Evolutionary conservation across 768 basidiomycete genomes (phyloP).

Genomic region (Macrolepiota fuliginosa): DNA sequence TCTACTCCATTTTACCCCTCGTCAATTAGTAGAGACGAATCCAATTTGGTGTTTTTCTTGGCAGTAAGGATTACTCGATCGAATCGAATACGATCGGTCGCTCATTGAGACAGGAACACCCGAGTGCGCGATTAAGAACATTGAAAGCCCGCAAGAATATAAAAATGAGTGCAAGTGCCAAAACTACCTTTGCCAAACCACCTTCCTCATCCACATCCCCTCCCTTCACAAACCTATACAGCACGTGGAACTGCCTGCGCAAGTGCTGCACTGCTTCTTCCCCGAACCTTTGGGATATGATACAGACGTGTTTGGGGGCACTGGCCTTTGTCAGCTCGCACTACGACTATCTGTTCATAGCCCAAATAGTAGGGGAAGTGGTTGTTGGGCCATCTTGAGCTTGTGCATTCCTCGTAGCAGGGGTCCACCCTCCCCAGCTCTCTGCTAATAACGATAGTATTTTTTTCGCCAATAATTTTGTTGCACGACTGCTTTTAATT

Average conservation of each 20-base stretch:
- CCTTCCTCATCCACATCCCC: background rate
- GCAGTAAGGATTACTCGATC: background rate
- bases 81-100: background rate
- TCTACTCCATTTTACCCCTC: background rate
- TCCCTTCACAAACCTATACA: background rate
- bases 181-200: background rate
- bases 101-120: background rate
- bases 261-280: slow-evolving; percentile 7
- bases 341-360: slow-evolving; percentile 52
- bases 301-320: slow-evolving; percentile 29
- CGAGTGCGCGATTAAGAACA: background rate
- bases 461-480: background rate
- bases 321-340: slow-evolving; percentile 31
- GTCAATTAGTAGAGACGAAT: background rate
- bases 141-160: slow-evolving; percentile 3
- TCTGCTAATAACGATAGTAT: no score
- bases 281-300: slow-evolving; percentile 22
- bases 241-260: slow-evolving; percentile 5
- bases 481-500: background rate
- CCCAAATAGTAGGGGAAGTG: slow-evolving; percentile 49
- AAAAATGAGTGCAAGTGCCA: background rate
- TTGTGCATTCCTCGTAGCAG: slow-evolving; percentile 6
- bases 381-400: slow-evolving; percentile 25
- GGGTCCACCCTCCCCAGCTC: background rate
- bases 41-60: background rate